These are phyloP conservation scores for Elaeis oleifera DNA, from an alignment of 202 grass and related monocot genomes.

Conservation along the genomic window DNA sequence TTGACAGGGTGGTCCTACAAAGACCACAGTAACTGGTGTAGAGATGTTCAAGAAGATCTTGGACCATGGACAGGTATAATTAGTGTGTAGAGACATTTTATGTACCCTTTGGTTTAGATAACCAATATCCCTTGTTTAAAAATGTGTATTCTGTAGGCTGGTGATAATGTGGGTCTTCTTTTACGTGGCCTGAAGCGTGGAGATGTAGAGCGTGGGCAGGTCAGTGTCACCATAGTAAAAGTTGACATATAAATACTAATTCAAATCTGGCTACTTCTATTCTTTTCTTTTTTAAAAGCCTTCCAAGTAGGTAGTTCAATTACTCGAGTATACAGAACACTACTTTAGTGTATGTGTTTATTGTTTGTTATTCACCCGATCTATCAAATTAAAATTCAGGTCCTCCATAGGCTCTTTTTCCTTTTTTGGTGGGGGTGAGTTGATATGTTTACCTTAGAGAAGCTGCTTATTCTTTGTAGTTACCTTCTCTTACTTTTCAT, in stretches of 20 bases:
- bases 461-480: too few species aligned
- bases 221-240: conserved; percentile 4
- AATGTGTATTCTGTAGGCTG: conserved; percentile 42
- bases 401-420: too few species aligned
- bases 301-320: too few species aligned
- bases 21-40: conserved; percentile 97
- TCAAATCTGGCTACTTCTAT: not conserved
- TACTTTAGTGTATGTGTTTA: too few species aligned
- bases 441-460: too few species aligned
- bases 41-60: conserved; percentile 99
- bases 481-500: too few species aligned
- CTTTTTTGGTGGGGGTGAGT: too few species aligned
- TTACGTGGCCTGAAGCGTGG: conserved; percentile 89
- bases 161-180: conserved; percentile 96
- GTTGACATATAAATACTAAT: too few species aligned
- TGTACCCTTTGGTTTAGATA: conserved; percentile 2
- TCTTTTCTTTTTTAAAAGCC: not conserved
- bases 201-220: conserved; percentile 93
- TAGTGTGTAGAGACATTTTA: conserved; percentile 12
- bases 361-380: too few species aligned
- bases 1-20: conserved; percentile 63
- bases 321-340: too few species aligned
- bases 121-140: not conserved
- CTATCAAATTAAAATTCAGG: too few species aligned
- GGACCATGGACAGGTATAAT: conserved; percentile 82